Conservation (phyloP, 345 rosid genomes). For the Anacardium occidentale region DNA sequence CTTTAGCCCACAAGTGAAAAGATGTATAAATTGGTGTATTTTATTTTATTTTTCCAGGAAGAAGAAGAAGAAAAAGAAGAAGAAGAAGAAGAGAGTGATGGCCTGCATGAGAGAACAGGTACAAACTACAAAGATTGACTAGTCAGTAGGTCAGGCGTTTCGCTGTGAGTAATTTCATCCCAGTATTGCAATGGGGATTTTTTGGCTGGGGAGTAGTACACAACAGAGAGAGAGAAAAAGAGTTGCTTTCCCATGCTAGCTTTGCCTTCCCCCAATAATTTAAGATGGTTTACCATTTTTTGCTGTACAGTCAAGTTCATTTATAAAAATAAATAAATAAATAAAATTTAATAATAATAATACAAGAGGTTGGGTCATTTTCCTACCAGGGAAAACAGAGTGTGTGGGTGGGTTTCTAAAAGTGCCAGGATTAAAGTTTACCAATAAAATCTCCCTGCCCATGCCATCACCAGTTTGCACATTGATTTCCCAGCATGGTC, state of each 20-base stretch:
- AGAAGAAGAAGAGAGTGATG: neutral
- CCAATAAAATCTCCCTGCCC: constrained; percentile 11
- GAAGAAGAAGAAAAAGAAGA: neutral
- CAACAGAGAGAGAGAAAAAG: constrained; percentile 15
- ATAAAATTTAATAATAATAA: neutral
- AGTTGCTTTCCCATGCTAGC: constrained; percentile 34
- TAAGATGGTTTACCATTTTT: constrained; percentile 11
- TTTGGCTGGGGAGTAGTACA: constrained; percentile 35
- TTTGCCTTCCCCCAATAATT: constrained; percentile 35
- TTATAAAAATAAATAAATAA: neutral
- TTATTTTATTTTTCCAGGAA: too few relatives aligned
- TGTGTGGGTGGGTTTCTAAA: constrained; percentile 17
- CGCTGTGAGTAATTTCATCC: constrained; percentile 25
- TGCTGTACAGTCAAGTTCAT: constrained; percentile 16
- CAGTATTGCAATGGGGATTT: constrained; percentile 33
- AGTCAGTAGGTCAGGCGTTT: constrained; percentile 27
- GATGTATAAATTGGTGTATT: neutral
- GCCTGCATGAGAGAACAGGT: constrained; percentile 25
- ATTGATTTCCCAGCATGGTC: constrained; percentile 16
- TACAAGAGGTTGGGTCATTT: constrained; percentile 11
- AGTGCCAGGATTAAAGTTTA: constrained; percentile 8
- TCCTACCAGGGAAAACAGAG: neutral
- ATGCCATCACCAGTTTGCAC: constrained; percentile 13
- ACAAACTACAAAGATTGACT: constrained; percentile 15
- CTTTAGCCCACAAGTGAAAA: neutral